These are phyloP conservation scores for Colletotrichum caudatum DNA, from an alignment of 2,329 filamentous ascomycete species.

Conservation along the genomic window DNA sequence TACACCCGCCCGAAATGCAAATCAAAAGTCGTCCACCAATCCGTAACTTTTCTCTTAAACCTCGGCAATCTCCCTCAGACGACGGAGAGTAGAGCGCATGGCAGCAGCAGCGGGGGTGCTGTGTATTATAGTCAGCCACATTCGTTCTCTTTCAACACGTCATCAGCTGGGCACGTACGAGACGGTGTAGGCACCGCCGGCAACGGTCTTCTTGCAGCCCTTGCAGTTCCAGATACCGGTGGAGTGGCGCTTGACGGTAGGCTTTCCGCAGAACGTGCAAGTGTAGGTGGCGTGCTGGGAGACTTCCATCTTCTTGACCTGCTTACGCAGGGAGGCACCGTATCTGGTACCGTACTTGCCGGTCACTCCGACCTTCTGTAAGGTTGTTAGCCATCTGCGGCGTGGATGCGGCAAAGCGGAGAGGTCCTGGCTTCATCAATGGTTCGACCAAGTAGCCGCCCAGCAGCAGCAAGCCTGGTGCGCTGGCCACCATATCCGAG, in stretches of 20 bases:
- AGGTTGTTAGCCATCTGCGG: constrained; percentile 39
- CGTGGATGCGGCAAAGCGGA: background rate
- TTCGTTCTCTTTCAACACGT: background rate
- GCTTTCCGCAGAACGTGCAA: constrained; percentile 99
- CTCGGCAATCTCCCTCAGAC: constrained; percentile 97
- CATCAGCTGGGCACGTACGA: constrained; percentile 75
- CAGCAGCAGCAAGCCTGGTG: background rate
- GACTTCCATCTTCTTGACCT: constrained; percentile 98
- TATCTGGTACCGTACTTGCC: constrained; percentile 97
- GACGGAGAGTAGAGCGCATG: constrained; percentile 95
- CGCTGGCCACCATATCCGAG: background rate
- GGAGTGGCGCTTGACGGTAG: constrained; percentile 88
- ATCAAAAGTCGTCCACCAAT: constrained; percentile 53
- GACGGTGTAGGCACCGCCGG: constrained; percentile 93
- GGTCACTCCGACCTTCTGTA: constrained; percentile 95
- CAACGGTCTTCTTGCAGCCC: constrained; percentile 90
- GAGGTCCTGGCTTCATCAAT: constrained; percentile 18
- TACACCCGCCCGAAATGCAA: constrained; percentile 63
- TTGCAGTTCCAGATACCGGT: constrained; percentile 98
- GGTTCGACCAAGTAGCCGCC: background rate
- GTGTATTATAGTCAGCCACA: constrained; percentile 47
- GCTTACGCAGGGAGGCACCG: constrained; percentile 99
- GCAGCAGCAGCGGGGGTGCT: constrained; percentile 94
- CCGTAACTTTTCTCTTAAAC: constrained; percentile 69
- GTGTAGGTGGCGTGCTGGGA: constrained; percentile 97